Percentiles rank a stretch among this genome's conserved stretches.
phyloP scores from a whole-genome alignment of 148 eudicot genomes.

The Vaccinium darrowii region DNA sequence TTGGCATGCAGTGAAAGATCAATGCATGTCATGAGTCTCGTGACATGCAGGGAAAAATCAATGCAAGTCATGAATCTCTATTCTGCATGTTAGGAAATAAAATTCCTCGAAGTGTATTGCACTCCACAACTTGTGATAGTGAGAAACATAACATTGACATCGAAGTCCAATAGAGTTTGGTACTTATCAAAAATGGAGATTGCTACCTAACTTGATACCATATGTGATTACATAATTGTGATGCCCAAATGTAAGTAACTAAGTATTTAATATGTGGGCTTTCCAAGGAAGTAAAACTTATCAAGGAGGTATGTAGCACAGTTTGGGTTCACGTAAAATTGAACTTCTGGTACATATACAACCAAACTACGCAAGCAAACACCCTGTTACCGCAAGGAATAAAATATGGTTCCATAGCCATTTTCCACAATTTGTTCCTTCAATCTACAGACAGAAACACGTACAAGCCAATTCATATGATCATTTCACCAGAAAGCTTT shows the following conservation, averaged over 20 bases:
- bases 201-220: neutral
- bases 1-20: neutral
- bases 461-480: neutral
- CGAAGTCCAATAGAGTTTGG: neutral
- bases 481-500: neutral
- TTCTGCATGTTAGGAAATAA: neutral
- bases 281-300: neutral
- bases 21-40: constrained; percentile 2
- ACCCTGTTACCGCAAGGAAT: neutral
- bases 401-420: neutral
- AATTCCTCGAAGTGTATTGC: neutral
- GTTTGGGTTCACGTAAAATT: neutral
- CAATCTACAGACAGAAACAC: neutral
- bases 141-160: neutral
- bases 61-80: neutral
- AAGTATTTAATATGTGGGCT: neutral
- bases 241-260: neutral
- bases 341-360: neutral
- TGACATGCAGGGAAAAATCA: neutral
- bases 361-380: neutral
- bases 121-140: neutral
- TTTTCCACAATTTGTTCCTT: neutral
- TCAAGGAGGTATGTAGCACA: neutral
- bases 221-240: neutral
- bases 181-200: neutral